phyloP scores from a whole-genome alignment of 345 rosid species.

The Populus euphratica region DNA sequence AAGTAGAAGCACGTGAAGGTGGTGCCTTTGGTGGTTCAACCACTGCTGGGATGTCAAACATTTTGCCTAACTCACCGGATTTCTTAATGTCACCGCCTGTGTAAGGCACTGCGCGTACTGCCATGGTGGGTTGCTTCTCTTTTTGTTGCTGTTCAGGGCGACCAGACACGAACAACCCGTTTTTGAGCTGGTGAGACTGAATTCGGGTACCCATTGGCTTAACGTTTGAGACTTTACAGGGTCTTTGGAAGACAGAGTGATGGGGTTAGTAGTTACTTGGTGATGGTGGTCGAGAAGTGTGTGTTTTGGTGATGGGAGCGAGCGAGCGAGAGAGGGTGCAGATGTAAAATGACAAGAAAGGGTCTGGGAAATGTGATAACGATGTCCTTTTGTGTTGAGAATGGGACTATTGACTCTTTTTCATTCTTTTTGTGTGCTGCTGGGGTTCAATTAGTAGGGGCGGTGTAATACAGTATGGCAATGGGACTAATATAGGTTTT shows the following conservation, averaged over 20 bases:
- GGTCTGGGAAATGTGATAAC: background rate
- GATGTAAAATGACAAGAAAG: background rate
- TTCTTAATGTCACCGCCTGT: conserved; percentile 91
- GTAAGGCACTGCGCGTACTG: conserved; percentile 77
- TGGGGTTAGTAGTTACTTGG: background rate
- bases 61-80: conserved; percentile 91
- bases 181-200: conserved; percentile 88
- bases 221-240: background rate
- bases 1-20: conserved; percentile 58
- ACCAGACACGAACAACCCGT: conserved; percentile 78
- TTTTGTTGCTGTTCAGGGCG: conserved; percentile 54
- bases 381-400: conserved; percentile 5
- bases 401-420: background rate
- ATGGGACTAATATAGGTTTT: background rate
- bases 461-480: background rate
- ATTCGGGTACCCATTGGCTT: conserved; percentile 59
- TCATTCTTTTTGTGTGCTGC: background rate
- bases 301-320: background rate
- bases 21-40: conserved; percentile 28
- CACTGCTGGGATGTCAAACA: conserved; percentile 74
- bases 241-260: background rate
- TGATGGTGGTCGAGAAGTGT: background rate
- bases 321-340: background rate
- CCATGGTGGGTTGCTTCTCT: conserved; percentile 76
- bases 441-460: background rate